Evolutionary conservation across 306 rosid species (phyloP).

Genomic region (Calophaca sinica): DNA sequence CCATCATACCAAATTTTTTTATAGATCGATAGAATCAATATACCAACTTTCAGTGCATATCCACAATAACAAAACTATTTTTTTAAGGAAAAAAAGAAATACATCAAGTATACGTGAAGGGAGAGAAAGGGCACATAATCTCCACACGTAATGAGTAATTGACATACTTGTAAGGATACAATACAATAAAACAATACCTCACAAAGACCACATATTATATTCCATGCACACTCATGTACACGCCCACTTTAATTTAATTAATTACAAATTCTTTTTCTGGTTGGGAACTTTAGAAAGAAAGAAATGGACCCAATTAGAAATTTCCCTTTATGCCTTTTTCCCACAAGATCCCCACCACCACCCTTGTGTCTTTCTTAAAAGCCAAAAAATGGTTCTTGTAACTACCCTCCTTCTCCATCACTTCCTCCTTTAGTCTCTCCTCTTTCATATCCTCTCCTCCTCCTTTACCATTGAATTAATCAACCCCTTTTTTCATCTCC

Average conservation of each 20-base stretch:
- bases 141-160: conserved; percentile 26
- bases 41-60: conserved; percentile 15
- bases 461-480: conserved; percentile 46
- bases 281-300: conserved; percentile 1
- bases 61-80: conserved; percentile 1
- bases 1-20: no score
- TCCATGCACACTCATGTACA: conserved; percentile 49
- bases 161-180: not conserved
- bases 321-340: conserved; percentile 39
- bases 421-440: conserved; percentile 31
- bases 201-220: conserved; percentile 29
- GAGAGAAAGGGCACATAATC: conserved; percentile 32
- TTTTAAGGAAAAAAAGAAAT: not conserved
- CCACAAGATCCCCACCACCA: conserved; percentile 32
- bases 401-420: conserved; percentile 10
- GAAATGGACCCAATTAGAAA: not conserved
- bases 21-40: not conserved
- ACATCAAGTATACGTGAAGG: conserved; percentile 2
- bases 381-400: conserved; percentile 33
- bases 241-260: conserved; percentile 51
- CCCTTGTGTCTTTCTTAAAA: conserved; percentile 33
- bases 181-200: conserved; percentile 2
- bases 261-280: conserved; percentile 20
- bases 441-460: conserved; percentile 51
- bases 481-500: conserved; percentile 6